phyloP scores from a whole-genome alignment of 179 eudicot genomes.

The Spinacia oleracea region DNA sequence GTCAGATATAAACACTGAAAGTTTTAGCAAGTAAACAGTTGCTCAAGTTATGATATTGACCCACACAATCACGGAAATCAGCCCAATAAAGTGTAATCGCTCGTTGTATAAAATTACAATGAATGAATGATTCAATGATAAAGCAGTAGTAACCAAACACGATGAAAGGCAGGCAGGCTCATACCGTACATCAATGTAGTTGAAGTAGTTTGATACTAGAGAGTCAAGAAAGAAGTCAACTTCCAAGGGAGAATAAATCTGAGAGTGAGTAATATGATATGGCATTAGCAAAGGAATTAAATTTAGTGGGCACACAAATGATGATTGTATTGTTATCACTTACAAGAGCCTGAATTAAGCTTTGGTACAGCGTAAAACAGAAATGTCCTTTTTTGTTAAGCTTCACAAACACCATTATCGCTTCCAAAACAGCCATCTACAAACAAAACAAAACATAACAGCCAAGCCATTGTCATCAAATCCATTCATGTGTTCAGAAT shows the following conservation, averaged over 20 bases:
- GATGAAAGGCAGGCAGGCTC: slow-evolving; percentile 17
- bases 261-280: slow-evolving; percentile 23
- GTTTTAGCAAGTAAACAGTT: not conserved
- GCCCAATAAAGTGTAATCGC: not conserved
- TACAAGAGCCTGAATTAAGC: slow-evolving; percentile 56
- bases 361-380: slow-evolving; percentile 62
- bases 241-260: slow-evolving; percentile 53
- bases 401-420: slow-evolving; percentile 84
- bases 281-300: not conserved
- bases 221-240: slow-evolving; percentile 58
- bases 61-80: not conserved
- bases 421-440: slow-evolving; percentile 77
- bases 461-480: slow-evolving; percentile 1
- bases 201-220: slow-evolving; percentile 66
- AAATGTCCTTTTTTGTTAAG: slow-evolving; percentile 69
- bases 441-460: too few species aligned
- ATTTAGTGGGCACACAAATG: not conserved
- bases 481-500: not conserved
- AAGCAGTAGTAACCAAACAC: not conserved
- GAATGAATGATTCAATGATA: not conserved
- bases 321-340: slow-evolving; percentile 30
- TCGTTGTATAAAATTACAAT: too few species aligned
- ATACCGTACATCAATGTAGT: slow-evolving; percentile 83
- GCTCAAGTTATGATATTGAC: not conserved
- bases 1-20: not conserved